These are phyloP conservation scores for Kodamaea fukazawae DNA, from an alignment of 805 yeast genomes.

Conservation along the genomic window DNA sequence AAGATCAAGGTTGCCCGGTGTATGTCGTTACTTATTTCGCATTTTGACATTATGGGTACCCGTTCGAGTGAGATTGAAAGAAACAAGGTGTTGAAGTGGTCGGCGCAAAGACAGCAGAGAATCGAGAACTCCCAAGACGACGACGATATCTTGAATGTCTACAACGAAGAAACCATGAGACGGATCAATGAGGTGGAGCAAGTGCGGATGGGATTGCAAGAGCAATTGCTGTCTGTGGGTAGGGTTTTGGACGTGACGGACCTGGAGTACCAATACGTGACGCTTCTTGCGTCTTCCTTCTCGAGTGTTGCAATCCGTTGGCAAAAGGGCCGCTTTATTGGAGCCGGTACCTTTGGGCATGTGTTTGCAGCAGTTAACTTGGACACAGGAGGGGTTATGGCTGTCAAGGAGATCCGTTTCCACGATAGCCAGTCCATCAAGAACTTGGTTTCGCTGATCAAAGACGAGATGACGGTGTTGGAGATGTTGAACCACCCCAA, in stretches of 20 bases:
- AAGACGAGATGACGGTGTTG: constrained; percentile 94
- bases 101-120: constrained; percentile 48
- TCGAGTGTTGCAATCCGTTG: constrained; percentile 90
- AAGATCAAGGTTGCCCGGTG: constrained; percentile 88
- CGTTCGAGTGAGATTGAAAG: constrained; percentile 72
- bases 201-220: constrained; percentile 44
- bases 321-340: constrained; percentile 93
- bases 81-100: constrained; percentile 53
- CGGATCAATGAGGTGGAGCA: constrained; percentile 65
- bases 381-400: constrained; percentile 94
- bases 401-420: constrained; percentile 91
- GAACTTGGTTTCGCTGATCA: constrained; percentile 80
- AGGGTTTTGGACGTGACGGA: constrained; percentile 85
- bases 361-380: constrained; percentile 90
- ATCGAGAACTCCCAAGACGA: constrained; percentile 44
- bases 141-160: constrained; percentile 41
- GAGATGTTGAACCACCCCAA: constrained; percentile 96
- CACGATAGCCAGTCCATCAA: constrained; percentile 85
- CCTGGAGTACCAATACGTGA: constrained; percentile 80
- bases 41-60: constrained; percentile 98
- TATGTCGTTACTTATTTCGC: constrained; percentile 89
- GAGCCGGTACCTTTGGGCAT: constrained; percentile 94
- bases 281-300: constrained; percentile 83
- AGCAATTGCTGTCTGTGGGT: constrained; percentile 58
- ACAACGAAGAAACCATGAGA: constrained; percentile 65